These are phyloP conservation scores for Blastomyces silverae DNA, from an alignment of 2,329 filamentous ascomycete genomes.

Conservation along the genomic window DNA sequence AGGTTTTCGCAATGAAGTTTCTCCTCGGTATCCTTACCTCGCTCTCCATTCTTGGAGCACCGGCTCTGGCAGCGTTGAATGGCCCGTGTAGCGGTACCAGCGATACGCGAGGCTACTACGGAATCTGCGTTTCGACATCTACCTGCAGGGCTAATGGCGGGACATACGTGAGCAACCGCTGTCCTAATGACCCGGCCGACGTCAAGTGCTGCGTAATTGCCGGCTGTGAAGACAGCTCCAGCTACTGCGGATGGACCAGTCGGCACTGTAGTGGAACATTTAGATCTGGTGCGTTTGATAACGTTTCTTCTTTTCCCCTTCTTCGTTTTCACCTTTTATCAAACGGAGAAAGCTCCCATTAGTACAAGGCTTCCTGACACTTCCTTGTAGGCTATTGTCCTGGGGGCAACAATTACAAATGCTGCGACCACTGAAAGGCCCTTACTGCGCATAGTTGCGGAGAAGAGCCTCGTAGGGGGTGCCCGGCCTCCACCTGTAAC, in stretches of 20 bases:
- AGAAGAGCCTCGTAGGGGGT: neutral
- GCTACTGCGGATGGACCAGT: neutral
- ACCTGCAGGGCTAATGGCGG: neutral
- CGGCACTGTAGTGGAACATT: neutral
- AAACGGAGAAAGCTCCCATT: neutral
- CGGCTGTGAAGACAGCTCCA: neutral
- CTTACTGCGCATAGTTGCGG: neutral
- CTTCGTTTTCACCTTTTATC: neutral
- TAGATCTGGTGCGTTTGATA: neutral
- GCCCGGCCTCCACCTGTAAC: neutral
- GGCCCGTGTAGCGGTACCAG: neutral
- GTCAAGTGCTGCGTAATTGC: constrained; percentile 1
- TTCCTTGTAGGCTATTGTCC: neutral
- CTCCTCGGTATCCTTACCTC: neutral
- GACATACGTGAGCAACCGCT: neutral
- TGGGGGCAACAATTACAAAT: constrained; percentile 1
- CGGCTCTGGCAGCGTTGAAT: neutral
- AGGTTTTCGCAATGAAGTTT: neutral
- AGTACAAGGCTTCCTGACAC: neutral
- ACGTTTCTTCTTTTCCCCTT: neutral
- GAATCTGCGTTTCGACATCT: neutral
- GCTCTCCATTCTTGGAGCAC: neutral
- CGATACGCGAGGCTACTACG: neutral
- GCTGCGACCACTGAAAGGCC: neutral
- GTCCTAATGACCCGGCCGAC: neutral